Percentiles rank a stretch among this genome's conserved stretches.
Conservation (phyloP, 2,329 filamentous ascomycete species). For the Beauveria bassiana region DNA sequence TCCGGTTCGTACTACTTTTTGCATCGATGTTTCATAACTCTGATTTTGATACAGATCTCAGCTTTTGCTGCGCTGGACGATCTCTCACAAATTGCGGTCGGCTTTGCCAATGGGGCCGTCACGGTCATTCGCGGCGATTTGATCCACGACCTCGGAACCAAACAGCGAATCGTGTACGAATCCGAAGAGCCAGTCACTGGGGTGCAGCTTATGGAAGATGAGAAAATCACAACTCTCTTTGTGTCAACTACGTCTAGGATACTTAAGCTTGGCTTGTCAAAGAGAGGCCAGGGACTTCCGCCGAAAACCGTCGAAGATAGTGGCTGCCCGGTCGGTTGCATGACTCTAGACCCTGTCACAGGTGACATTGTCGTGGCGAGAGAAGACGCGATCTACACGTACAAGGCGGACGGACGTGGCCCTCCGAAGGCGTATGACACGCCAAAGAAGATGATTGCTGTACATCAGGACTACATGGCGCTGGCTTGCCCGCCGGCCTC, state of each 20-base stretch:
- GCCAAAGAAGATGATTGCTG: slow-evolving; percentile 71
- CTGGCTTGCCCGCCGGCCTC: slow-evolving; percentile 67
- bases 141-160: slow-evolving; percentile 88
- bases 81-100: slow-evolving; percentile 85
- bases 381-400: slow-evolving; percentile 94
- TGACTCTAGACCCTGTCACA: slow-evolving; percentile 73
- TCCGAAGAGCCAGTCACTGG: slow-evolving; percentile 95
- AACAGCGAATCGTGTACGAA: slow-evolving; percentile 91
- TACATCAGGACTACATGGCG: slow-evolving; percentile 79
- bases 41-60: slow-evolving; percentile 55
- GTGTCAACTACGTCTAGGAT: slow-evolving; percentile 87
- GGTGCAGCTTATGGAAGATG: slow-evolving; percentile 63
- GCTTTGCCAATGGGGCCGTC: slow-evolving; percentile 91
- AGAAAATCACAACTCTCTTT: slow-evolving; percentile 67
- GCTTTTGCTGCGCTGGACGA: slow-evolving; percentile 84
- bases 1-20: slow-evolving; percentile 46
- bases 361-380: slow-evolving; percentile 87
- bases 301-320: slow-evolving; percentile 82
- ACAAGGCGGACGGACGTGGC: slow-evolving; percentile 75
- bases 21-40: background rate
- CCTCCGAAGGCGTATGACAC: slow-evolving; percentile 88
- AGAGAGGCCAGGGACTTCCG: slow-evolving; percentile 81
- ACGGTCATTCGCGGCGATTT: slow-evolving; percentile 90
- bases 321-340: slow-evolving; percentile 89
- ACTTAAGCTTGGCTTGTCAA: slow-evolving; percentile 77